These are phyloP conservation scores for Blastocystis hominis DNA, from an alignment of 352 stramenopile genomes.

Conservation along the genomic window DNA sequence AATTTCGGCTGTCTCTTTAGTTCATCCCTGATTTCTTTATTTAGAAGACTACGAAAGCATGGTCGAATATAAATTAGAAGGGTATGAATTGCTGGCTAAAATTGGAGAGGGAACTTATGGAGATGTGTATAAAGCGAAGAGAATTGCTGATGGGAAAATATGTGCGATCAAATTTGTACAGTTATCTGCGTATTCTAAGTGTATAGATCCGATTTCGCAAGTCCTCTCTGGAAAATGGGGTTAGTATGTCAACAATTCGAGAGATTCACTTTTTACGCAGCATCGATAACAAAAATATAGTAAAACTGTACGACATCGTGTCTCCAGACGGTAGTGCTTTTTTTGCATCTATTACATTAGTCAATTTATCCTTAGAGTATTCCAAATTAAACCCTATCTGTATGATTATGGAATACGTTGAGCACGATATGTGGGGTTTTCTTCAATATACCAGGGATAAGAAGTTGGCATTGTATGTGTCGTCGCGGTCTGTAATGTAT, in stretches of 20 bases:
- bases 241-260: constrained; percentile 51
- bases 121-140: constrained; percentile 52
- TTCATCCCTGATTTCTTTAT: not conserved
- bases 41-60: not conserved
- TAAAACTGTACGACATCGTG: constrained; percentile 39
- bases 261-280: constrained; percentile 53
- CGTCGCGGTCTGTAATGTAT: not conserved
- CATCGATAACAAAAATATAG: constrained; percentile 41
- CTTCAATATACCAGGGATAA: constrained; percentile 21
- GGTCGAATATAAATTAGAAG: constrained; percentile 29
- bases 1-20: not conserved
- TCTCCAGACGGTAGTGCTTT: constrained; percentile 12
- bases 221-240: constrained; percentile 20
- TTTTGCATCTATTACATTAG: not conserved
- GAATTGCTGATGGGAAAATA: not conserved
- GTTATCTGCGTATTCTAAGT: not conserved
- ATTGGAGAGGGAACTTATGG: constrained; percentile 58
- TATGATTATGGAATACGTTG: constrained; percentile 56
- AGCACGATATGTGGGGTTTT: constrained; percentile 55
- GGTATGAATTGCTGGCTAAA: constrained; percentile 28
- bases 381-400: constrained; percentile 39
- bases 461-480: constrained; percentile 2
- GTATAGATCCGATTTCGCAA: constrained; percentile 37
- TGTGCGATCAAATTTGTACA: constrained; percentile 53
- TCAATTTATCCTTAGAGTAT: constrained; percentile 36